phyloP scores from a whole-genome alignment of 768 basidiomycete genomes.

The Podaxis carcinomalis region DNA sequence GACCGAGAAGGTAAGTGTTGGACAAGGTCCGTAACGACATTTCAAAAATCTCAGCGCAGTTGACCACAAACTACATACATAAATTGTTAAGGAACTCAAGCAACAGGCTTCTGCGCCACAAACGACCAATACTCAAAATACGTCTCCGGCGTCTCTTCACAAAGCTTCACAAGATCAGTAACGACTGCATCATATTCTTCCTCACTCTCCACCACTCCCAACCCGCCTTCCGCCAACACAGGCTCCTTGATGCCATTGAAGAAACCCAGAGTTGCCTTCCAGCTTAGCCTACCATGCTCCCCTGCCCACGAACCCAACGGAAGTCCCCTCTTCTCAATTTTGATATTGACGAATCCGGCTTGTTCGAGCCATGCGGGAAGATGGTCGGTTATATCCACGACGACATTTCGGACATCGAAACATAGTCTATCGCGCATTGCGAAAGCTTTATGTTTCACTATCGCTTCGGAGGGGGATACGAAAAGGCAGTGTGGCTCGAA shows the following conservation, averaged over 20 bases:
- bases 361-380: not conserved
- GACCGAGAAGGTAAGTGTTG: no score
- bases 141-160: constrained; percentile 2
- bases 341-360: constrained; percentile 7
- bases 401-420: not conserved
- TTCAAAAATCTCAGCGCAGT: no score
- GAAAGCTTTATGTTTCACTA: not conserved
- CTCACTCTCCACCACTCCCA: constrained; percentile 8
- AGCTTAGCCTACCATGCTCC: not conserved
- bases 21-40: no score
- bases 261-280: not conserved
- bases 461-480: not conserved
- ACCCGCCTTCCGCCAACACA: constrained; percentile 9
- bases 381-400: constrained; percentile 5
- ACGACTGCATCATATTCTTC: constrained; percentile 11
- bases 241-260: constrained; percentile 1
- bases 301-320: constrained; percentile 4
- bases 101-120: constrained; percentile 1
- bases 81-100: not conserved
- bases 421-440: not conserved
- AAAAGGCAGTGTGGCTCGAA: not conserved
- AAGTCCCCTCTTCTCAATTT: not conserved
- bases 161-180: constrained; percentile 3
- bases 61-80: not conserved
- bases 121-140: not conserved